phyloP scores from a whole-genome alignment of 306 rosid species.

The Rubus idaeus region DNA sequence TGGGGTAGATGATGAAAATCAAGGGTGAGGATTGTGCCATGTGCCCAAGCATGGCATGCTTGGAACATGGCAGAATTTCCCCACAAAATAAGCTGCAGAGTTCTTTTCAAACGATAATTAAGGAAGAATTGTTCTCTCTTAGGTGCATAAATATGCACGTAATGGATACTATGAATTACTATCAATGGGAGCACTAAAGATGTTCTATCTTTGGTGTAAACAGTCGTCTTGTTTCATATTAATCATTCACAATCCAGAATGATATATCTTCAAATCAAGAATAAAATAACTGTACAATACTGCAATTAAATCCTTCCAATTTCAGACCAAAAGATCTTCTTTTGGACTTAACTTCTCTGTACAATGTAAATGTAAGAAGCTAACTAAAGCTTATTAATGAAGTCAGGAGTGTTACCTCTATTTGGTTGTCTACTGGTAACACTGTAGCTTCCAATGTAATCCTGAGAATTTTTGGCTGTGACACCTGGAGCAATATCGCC shows the following conservation, averaged over 20 bases:
- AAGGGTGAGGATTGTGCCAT: no score
- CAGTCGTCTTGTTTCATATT: slow-evolving; percentile 11
- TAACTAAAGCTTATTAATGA: slow-evolving; percentile 9
- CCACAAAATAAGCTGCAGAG: background rate
- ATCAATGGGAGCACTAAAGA: background rate
- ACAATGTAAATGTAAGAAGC: slow-evolving; percentile 6
- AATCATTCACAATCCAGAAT: slow-evolving; percentile 20
- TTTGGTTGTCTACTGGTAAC: slow-evolving; percentile 75
- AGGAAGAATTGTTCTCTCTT: background rate
- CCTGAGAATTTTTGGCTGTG: slow-evolving; percentile 61
- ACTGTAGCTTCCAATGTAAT: slow-evolving; percentile 67
- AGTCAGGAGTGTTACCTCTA: slow-evolving; percentile 67
- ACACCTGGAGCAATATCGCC: slow-evolving; percentile 64
- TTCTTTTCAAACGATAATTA: background rate
- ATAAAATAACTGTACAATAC: background rate
- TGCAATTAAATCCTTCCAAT: slow-evolving; percentile 14
- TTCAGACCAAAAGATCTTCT: slow-evolving; percentile 12
- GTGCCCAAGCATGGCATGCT: no score
- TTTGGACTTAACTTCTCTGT: slow-evolving; percentile 16
- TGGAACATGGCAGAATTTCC: no score
- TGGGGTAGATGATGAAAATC: no score
- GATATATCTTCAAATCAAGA: slow-evolving; percentile 15
- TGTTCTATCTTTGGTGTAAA: background rate
- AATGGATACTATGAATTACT: background rate
- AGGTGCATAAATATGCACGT: background rate